These are phyloP conservation scores for Eucalyptus microcorys DNA, from an alignment of 345 rosid species.

Conservation along the genomic window DNA sequence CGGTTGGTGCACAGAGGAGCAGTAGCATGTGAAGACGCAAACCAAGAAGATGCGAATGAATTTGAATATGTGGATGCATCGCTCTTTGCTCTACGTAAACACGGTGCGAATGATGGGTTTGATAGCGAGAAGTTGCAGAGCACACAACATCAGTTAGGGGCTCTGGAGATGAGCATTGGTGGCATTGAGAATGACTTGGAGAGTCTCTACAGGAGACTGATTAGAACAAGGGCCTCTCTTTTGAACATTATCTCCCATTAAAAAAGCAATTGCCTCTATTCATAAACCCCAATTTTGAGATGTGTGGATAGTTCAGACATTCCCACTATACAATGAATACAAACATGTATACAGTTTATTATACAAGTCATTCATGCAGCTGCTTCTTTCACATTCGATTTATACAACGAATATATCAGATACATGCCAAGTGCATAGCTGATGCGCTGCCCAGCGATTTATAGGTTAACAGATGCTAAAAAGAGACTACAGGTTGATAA, in stretches of 20 bases:
- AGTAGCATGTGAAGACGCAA: conserved; percentile 11
- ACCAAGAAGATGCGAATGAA: conserved; percentile 23
- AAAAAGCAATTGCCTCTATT: not conserved
- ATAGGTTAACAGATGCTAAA: not conserved
- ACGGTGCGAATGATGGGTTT: not conserved
- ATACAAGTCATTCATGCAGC: not conserved
- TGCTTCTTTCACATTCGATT: not conserved
- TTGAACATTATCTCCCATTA: conserved; percentile 58
- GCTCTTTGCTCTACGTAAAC: not conserved
- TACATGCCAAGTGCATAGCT: not conserved
- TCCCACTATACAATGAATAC: not conserved
- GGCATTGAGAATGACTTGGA: conserved; percentile 45
- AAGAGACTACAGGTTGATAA: not conserved
- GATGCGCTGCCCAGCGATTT: not conserved
- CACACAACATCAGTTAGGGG: conserved; percentile 24
- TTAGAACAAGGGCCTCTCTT: conserved; percentile 53
- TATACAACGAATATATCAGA: not conserved
- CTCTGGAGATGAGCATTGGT: conserved; percentile 26
- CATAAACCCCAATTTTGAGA: not conserved
- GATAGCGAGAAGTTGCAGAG: conserved; percentile 2
- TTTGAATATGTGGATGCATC: conserved; percentile 30
- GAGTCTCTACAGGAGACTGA: conserved; percentile 39
- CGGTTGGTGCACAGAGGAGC: conserved; percentile 23
- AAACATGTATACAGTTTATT: not conserved
- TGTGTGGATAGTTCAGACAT: not conserved